These are phyloP conservation scores for Leucaena leucocephala DNA, from an alignment of 306 rosid species.

Conservation along the genomic window DNA sequence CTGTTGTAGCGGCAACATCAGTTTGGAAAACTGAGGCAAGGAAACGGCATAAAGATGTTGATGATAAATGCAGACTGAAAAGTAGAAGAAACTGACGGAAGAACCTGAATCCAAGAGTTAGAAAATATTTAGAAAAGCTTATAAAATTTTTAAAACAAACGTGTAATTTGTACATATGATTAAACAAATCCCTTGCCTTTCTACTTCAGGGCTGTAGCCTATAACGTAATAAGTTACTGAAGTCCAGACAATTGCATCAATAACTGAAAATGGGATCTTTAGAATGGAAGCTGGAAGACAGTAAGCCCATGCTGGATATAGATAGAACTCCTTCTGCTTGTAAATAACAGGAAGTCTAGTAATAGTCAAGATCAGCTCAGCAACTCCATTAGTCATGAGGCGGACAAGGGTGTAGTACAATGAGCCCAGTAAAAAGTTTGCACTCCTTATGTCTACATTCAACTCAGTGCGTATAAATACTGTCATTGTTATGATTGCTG, in stretches of 20 bases:
- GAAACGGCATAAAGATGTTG: slow-evolving; percentile 63
- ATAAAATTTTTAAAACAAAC: slow-evolving; percentile 6
- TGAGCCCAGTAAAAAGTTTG: slow-evolving; percentile 71
- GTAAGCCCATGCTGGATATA: slow-evolving; percentile 69
- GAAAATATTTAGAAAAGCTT: slow-evolving; percentile 33
- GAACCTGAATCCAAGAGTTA: slow-evolving; percentile 45
- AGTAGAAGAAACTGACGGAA: slow-evolving; percentile 56
- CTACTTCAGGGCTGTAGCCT: slow-evolving; percentile 64
- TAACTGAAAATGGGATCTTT: slow-evolving; percentile 61
- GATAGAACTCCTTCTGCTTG: slow-evolving; percentile 62
- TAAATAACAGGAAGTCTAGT: slow-evolving; percentile 62
- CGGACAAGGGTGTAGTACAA: slow-evolving; percentile 67
- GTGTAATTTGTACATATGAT: slow-evolving; percentile 2
- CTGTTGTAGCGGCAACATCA: slow-evolving; percentile 55
- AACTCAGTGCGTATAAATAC: slow-evolving; percentile 65
- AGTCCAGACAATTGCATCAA: slow-evolving; percentile 63
- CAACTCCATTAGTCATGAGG: slow-evolving; percentile 77
- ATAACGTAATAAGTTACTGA: slow-evolving; percentile 60
- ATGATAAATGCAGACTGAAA: slow-evolving; percentile 52
- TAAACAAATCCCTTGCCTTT: slow-evolving; percentile 44
- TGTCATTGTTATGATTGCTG: slow-evolving; percentile 76
- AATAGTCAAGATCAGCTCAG: slow-evolving; percentile 73
- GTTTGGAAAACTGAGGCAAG: slow-evolving; percentile 58
- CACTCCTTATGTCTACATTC: slow-evolving; percentile 50
- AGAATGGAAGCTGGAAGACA: slow-evolving; percentile 58